These are phyloP conservation scores for Fusarium sp. DNA, from an alignment of 2,329 filamentous ascomycete species.

Conservation along the genomic window DNA sequence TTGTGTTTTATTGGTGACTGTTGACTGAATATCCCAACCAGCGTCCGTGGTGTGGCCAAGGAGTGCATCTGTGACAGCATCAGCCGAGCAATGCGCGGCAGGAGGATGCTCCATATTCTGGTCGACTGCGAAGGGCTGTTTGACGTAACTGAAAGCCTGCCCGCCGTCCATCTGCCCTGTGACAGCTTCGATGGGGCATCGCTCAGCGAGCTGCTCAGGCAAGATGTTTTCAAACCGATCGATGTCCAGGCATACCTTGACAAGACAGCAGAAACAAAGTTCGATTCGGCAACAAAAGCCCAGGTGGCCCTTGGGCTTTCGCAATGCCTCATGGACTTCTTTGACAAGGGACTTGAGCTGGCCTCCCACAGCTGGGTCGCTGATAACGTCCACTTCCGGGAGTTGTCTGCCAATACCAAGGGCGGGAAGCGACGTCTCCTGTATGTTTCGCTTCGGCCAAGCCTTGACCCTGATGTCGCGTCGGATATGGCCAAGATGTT, in stretches of 20 bases:
- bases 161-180: neutral
- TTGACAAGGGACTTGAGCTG: neutral
- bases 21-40: neutral
- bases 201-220: neutral
- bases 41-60: neutral
- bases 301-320: neutral
- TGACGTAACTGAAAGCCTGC: neutral
- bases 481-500: neutral
- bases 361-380: neutral
- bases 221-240: neutral
- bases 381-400: neutral
- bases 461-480: accelerated
- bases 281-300: neutral
- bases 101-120: neutral
- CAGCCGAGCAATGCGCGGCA: neutral
- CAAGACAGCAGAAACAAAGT: neutral
- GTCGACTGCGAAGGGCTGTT: neutral
- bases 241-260: neutral
- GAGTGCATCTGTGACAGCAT: neutral
- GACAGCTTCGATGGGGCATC: neutral
- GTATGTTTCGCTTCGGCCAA: neutral
- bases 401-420: accelerated
- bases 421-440: neutral
- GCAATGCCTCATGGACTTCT: neutral
- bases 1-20: too few relatives aligned